phyloP scores from a whole-genome alignment of 306 rosid species.

The Psophocarpus tetragonolobus region DNA sequence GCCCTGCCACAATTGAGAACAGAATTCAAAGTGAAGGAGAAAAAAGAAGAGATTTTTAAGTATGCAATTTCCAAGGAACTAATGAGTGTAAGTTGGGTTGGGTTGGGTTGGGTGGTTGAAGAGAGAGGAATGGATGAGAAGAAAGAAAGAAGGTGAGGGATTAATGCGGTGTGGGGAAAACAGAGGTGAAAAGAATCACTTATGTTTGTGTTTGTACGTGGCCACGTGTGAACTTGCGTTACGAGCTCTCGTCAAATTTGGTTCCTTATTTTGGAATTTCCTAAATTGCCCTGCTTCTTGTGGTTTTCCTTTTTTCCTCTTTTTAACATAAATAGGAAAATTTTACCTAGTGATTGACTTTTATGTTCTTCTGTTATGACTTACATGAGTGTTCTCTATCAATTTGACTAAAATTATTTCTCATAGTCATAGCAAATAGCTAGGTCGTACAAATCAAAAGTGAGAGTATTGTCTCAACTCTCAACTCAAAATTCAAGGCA shows the following conservation, averaged over 20 bases:
- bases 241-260: conserved; percentile 28
- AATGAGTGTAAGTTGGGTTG: not conserved
- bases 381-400: too few relatives aligned
- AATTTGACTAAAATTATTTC: not conserved
- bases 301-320: not conserved
- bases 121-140: conserved; percentile 5
- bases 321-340: not conserved
- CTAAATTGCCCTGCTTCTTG: conserved; percentile 28
- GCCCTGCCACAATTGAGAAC: not conserved
- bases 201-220: conserved; percentile 28
- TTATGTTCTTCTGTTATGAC: too few relatives aligned
- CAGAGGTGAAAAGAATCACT: conserved; percentile 9
- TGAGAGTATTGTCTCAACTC: too few relatives aligned
- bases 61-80: not conserved
- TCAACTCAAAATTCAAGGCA: too few relatives aligned
- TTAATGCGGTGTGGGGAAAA: conserved; percentile 11
- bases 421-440: too few relatives aligned
- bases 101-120: not conserved
- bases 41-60: not conserved
- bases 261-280: not conserved
- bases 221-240: conserved; percentile 38
- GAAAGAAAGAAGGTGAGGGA: not conserved
- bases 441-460: too few relatives aligned
- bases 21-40: not conserved
- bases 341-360: not conserved